A percentile compares a stretch with the other conserved stretches of the same genome.
Conservation (phyloP, 2,329 filamentous ascomycete species). For the Diaporthe sp. region DNA sequence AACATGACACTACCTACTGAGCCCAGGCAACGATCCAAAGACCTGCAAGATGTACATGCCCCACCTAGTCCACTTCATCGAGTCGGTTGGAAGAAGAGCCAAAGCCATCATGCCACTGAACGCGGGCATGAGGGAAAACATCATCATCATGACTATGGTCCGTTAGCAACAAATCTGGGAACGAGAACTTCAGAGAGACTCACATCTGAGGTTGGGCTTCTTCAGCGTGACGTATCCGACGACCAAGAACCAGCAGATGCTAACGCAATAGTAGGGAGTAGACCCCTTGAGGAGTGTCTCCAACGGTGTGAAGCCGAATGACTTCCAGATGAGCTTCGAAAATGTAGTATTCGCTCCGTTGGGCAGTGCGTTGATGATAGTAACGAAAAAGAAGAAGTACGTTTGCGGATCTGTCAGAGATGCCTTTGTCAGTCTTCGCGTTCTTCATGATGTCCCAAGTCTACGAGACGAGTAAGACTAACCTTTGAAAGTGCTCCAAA, state of each 20-base stretch:
- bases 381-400: constrained; percentile 53
- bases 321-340: constrained; percentile 49
- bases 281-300: constrained; percentile 51
- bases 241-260: constrained; percentile 48
- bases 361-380: constrained; percentile 51
- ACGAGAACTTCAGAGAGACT: constrained; percentile 36
- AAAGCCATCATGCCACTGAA: constrained; percentile 50
- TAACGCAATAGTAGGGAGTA: constrained; percentile 47
- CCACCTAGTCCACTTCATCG: constrained; percentile 50
- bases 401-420: constrained; percentile 47
- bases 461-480: neutral
- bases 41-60: constrained; percentile 50
- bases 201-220: constrained; percentile 48
- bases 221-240: constrained; percentile 46
- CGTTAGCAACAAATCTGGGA: neutral
- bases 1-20: constrained; percentile 26
- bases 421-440: neutral
- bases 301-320: constrained; percentile 50
- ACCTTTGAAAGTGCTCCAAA: constrained; percentile 47
- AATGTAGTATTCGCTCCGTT: constrained; percentile 52
- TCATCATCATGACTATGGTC: constrained; percentile 47
- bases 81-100: constrained; percentile 46
- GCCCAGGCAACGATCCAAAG: constrained; percentile 46
- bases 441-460: neutral
- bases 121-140: constrained; percentile 49